Conservation (phyloP, 2,329 filamentous ascomycete genomes). For the Neofusicoccum ribis region DNA sequence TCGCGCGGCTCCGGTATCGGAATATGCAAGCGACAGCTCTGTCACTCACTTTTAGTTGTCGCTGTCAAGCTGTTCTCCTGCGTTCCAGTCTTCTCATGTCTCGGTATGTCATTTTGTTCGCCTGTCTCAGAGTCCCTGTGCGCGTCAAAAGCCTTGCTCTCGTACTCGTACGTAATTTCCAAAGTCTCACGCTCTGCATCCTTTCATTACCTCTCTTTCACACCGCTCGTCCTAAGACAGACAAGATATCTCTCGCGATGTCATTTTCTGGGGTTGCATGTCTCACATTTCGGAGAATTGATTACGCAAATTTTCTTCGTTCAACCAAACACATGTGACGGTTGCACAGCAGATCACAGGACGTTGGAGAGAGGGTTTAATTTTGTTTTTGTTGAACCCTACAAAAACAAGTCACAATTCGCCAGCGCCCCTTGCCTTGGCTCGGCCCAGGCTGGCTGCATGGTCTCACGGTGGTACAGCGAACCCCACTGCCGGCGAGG, state of each 20-base stretch:
- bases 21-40: slow-evolving; percentile 16
- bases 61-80: neutral
- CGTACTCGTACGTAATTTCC: neutral
- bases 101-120: slow-evolving; percentile 4
- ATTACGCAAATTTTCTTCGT: slow-evolving; percentile 13
- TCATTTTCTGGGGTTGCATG: neutral
- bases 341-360: slow-evolving; percentile 5
- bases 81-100: neutral
- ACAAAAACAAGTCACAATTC: slow-evolving; percentile 5
- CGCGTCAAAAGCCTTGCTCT: neutral
- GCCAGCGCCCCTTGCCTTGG: neutral
- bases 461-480: slow-evolving; percentile 2
- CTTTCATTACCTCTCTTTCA: neutral
- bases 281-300: slow-evolving; percentile 14
- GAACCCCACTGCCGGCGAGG: neutral
- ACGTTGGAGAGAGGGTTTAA: neutral
- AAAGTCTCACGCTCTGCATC: neutral
- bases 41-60: neutral
- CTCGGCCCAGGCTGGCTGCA: neutral
- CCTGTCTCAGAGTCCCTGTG: neutral
- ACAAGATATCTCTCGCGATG: neutral
- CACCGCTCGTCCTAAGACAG: neutral
- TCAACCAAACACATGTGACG: slow-evolving; percentile 10
- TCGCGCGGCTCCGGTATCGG: slow-evolving; percentile 14
- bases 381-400: slow-evolving; percentile 17